Base-by-base conservation (phyloP, 768 basidiomycete species). In the Tricholoma sp. region DNA sequence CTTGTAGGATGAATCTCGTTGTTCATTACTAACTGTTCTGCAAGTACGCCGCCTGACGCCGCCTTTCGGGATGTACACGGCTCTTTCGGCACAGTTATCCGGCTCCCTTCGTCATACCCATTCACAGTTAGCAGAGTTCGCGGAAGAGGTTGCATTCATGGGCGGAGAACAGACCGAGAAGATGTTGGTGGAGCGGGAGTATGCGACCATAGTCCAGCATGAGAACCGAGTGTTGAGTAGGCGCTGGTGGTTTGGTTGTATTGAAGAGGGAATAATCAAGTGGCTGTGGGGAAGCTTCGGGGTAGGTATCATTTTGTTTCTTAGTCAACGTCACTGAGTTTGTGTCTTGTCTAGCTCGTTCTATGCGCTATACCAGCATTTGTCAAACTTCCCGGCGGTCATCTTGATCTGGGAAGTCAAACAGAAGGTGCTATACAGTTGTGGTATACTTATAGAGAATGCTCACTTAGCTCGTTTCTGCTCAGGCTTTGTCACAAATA, bases 261-360 rank as follows among this genome's bases (percentile, higher is more conserved):
- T 88, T 15, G 96, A 99, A 70, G 96, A 98, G 70, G 94, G 91
- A 2, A 86, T 99, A 44, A 88, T 98, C 65, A 98, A 99, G 72
- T 98, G 88, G 88, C 65, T 95, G 7, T 99, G 96, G 96, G 95
- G 96, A 62, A 89, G 87, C 68, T 88, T 95, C 68, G 96, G 96
- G 37, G 86, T 94, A 65, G 56, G 86, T 79, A 34, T 15, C 7
- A 10, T 49, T 10, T 24, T 9, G 12, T 49, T n/a, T 9, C n/a
- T 10, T 32, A 3, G 9, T 49, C 64, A 31, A 61, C 50, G 54
- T 57, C 54, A 53, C 37, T 39, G 47, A 49, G 29, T 20, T 3
- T 56, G 13, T 17, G 51, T 61, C 5, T 56, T 17, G 51, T 61
- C 6, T 56, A 91, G 90, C 76, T 93, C 31, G 81, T 89, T 52